Base-by-base conservation (phyloP, 768 basidiomycete genomes). In the Mycena pura region DNA sequence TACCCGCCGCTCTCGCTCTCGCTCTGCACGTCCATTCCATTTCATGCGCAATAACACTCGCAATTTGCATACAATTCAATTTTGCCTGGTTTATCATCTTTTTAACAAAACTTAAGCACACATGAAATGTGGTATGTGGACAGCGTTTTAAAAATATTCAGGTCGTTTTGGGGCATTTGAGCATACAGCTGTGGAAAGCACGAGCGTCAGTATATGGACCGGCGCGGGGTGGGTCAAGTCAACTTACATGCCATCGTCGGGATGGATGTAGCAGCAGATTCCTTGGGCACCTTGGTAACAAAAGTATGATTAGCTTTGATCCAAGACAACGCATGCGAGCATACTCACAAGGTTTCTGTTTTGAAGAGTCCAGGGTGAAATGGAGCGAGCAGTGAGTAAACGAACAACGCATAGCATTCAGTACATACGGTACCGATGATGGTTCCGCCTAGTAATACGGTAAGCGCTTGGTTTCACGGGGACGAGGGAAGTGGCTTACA, bases 21-120 rank as follows among this genome's bases (percentile, higher is more conserved):
- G 45, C 54, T 60, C 55, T 54, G 51, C 65, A 60, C 53, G 39
- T 59, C 60, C 49, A 40, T 44, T 55, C 25, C 62, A 40, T 44
- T 55, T 31, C 62, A 59, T 49, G 57, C 55, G 57, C 52, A 59
- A 60, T 52, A 65, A 52, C 55, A 57, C 55, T 57, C 58, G 62
- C 62, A 63, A 15, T 50, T 63, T 41, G 56, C 40, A 57, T 52
- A 45, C 55, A 56, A 48, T 50, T 43, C 36, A 19, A 21, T 41
- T 14, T 28, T 34, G 6, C 13, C 34, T 54, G 59, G 17, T n/a
- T n/a, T n/a, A n/a, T n/a, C n/a, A n/a, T n/a, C n/a, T n/a, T n/a
- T n/a, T n/a, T n/a, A n/a, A n/a, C n/a, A n/a, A n/a, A n/a, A n/a
- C n/a, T n/a, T n/a, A n/a, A n/a, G n/a, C n/a, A n/a, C n/a, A n/a